A percentile compares a stretch with the other conserved stretches of the same genome.
phyloP scores from a whole-genome alignment of 192 early-diverging fungal genomes.

The Endogone sp. region DNA sequence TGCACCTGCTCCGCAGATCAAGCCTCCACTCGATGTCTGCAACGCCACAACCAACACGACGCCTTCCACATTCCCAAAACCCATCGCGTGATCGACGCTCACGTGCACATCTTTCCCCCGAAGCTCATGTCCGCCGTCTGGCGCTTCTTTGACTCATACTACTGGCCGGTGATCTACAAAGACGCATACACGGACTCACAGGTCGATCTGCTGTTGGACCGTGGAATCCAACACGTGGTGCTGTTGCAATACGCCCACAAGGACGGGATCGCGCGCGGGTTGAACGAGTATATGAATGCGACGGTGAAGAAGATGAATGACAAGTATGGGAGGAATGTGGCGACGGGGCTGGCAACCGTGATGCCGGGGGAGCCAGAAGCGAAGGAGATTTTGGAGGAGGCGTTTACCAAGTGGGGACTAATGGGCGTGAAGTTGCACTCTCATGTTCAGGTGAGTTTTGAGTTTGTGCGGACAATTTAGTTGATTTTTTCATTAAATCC shows the following conservation, averaged over 20 bases:
- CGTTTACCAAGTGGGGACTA: slow-evolving; percentile 21
- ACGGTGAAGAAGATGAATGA: slow-evolving; percentile 30
- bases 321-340: slow-evolving; percentile 24
- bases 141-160: slow-evolving; percentile 33
- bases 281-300: slow-evolving; percentile 26
- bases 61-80: slow-evolving; percentile 7
- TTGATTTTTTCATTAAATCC: too few species aligned
- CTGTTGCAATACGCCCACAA: slow-evolving; percentile 38
- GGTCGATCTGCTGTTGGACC: slow-evolving; percentile 31
- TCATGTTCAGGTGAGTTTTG: slow-evolving; percentile 22
- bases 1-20: not conserved
- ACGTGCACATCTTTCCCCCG: slow-evolving; percentile 37
- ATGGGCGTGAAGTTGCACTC: slow-evolving; percentile 39
- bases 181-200: slow-evolving; percentile 14
- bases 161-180: slow-evolving; percentile 37
- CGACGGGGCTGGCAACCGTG: slow-evolving; percentile 34
- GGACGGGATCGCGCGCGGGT: slow-evolving; percentile 33
- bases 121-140: slow-evolving; percentile 36
- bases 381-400: slow-evolving; percentile 25
- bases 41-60: not conserved
- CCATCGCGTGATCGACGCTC: slow-evolving; percentile 35
- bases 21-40: not conserved
- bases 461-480: not conserved
- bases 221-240: slow-evolving; percentile 30
- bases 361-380: slow-evolving; percentile 35